Evolutionary conservation across 1,139 yeast genomes (phyloP).

Genomic region (Hemisphaericaspora subhashii): DNA sequence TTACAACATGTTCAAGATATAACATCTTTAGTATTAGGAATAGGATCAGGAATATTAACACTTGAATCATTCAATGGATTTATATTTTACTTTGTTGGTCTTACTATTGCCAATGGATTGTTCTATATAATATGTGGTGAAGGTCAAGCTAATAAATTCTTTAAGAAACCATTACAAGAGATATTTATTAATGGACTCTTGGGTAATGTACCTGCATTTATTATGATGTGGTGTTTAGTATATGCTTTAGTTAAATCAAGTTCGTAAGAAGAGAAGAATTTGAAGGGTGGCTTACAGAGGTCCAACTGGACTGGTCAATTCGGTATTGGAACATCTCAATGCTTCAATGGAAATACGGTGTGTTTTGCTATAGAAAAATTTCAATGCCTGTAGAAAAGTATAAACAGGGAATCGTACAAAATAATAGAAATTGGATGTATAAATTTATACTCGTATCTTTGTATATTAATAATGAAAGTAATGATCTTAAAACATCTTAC

Average conservation of each 20-base stretch:
- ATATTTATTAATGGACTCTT: slow-evolving; percentile 56
- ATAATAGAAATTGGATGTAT: no score
- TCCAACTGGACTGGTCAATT: no score
- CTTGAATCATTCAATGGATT: slow-evolving; percentile 68
- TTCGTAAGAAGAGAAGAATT: neutral
- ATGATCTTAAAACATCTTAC: no score
- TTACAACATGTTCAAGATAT: slow-evolving; percentile 61
- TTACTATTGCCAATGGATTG: slow-evolving; percentile 42
- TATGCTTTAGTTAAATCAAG: slow-evolving; percentile 55
- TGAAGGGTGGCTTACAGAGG: neutral
- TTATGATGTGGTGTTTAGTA: slow-evolving; percentile 84
- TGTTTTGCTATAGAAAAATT: no score
- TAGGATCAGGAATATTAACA: slow-evolving; percentile 70
- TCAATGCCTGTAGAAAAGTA: no score
- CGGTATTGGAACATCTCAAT: no score
- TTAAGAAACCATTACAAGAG: slow-evolving; percentile 53
- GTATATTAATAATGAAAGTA: no score
- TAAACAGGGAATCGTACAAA: no score
- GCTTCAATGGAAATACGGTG: no score
- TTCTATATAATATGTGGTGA: slow-evolving; percentile 45
- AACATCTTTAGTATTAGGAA: slow-evolving; percentile 64
- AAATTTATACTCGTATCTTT: no score
- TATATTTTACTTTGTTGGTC: slow-evolving; percentile 52
- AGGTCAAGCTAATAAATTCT: slow-evolving; percentile 47
- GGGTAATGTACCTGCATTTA: slow-evolving; percentile 64